phyloP scores from a whole-genome alignment of 2,329 filamentous ascomycete genomes.

The Podosphaera xanthii region DNA sequence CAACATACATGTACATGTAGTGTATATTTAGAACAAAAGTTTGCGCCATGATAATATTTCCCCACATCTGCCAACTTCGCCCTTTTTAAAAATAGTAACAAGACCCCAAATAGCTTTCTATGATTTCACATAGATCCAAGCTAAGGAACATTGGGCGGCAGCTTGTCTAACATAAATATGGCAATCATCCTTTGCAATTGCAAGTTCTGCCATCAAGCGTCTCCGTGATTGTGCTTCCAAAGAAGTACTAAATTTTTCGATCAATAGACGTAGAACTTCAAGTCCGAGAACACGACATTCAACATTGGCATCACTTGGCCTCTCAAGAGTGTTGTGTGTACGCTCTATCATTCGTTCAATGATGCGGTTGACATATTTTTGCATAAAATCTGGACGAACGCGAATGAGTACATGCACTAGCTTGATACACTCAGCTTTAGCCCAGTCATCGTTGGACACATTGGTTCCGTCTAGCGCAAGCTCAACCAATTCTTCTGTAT shows the following conservation, averaged over 20 bases:
- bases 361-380: slow-evolving; percentile 12
- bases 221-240: slow-evolving; percentile 6
- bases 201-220: slow-evolving; percentile 10
- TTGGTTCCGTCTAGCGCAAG: slow-evolving; percentile 11
- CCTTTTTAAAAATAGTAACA: no score
- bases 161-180: slow-evolving; percentile 9
- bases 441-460: slow-evolving; percentile 9
- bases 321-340: slow-evolving; percentile 11
- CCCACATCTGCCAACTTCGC: no score
- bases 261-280: slow-evolving; percentile 12
- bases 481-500: slow-evolving; percentile 8
- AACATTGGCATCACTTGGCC: slow-evolving; percentile 10
- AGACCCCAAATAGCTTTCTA: not conserved
- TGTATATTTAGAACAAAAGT: no score
- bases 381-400: slow-evolving; percentile 6
- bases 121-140: not conserved
- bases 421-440: slow-evolving; percentile 10
- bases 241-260: slow-evolving; percentile 5
- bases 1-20: no score
- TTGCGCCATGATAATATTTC: no score
- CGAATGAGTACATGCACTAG: slow-evolving; percentile 8
- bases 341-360: slow-evolving; percentile 14
- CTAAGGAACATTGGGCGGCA: slow-evolving; percentile 5
- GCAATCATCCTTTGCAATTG: slow-evolving; percentile 11
- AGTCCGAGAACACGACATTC: slow-evolving; percentile 10